Conservation (phyloP, 2,329 filamentous ascomycete genomes). For the Scedosporium minutisporum region DNA sequence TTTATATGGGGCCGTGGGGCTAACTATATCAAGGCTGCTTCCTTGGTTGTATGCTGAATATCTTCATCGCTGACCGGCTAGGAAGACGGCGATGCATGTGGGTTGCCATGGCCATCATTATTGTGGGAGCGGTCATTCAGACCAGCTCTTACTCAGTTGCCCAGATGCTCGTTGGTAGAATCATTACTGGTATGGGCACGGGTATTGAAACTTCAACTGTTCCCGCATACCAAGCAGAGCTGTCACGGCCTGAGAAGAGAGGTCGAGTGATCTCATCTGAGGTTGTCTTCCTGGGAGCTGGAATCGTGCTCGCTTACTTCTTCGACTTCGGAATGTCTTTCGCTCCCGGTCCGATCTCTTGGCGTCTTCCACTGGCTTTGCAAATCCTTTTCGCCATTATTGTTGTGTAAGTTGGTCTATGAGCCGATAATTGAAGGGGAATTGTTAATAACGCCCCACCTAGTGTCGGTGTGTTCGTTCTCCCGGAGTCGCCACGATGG, state of each 20-base stretch:
- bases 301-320: conserved; percentile 36
- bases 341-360: conserved; percentile 23
- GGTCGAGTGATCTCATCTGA: conserved; percentile 44
- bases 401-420: background rate
- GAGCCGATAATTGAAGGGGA: conserved; percentile 4
- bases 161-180: conserved; percentile 45
- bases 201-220: conserved; percentile 44
- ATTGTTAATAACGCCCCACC: conserved; percentile 11
- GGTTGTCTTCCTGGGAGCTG: conserved; percentile 39
- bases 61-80: conserved; percentile 48
- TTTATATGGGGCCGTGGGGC: conserved; percentile 22
- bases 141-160: conserved; percentile 39
- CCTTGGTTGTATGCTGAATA: conserved; percentile 2
- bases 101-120: conserved; percentile 47
- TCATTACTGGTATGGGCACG: conserved; percentile 46
- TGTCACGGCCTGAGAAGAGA: conserved; percentile 37
- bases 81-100: conserved; percentile 51
- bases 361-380: conserved; percentile 45
- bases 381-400: conserved; percentile 28
- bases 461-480: conserved; percentile 23
- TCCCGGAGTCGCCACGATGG: conserved; percentile 31
- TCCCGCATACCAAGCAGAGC: conserved; percentile 47
- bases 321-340: conserved; percentile 21
- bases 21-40: conserved; percentile 23
- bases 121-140: conserved; percentile 49